Base-by-base conservation (phyloP, 192 early-diverging fungal species). In the Powellomyces hirtus region DNA sequence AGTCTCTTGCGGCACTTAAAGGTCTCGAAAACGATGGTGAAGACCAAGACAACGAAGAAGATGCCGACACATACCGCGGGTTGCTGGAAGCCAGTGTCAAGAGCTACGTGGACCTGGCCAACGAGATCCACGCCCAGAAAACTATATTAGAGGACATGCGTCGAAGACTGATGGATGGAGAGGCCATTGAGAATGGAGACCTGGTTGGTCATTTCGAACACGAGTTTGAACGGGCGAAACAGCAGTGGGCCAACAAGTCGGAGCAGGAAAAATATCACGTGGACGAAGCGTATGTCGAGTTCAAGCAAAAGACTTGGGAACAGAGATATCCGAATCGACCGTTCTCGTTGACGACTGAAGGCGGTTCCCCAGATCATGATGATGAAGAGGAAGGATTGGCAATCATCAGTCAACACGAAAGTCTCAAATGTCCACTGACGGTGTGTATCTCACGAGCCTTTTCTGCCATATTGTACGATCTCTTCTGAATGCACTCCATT, bases 371-470 rank as follows among this genome's bases (percentile, higher is more conserved):
- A 26, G 62, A 14, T 18, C 14, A 64, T 0, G 20, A 30, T 1
- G 42, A 59, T 13, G 66, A 58, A 29, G 63, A 73, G 14, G 55
- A 56, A 8, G 74, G 71, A 11, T 35, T 75, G 2, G 62, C 33
- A 29, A 68, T 75, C 24, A 33, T 70, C 18, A 66, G 60, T 14
- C 68, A 71, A 36, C 20, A 46, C 18, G 42, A 64, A 42, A 65
- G 58, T 46, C 24, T 65, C 20, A 30, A 56, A 13, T 70, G 68
- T 49, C 74, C 74, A 13, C 40, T 75, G 20, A 71, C 74, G 31
- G 74, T 75, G 51, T 40, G 53, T 36, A 22, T 37, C 10, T 42
- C 10, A 10, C 40, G 11, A 46, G n/a, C n/a, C n/a, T n/a, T n/a
- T n/a, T n/a, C n/a, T n/a, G n/a, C n/a, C n/a, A n/a, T n/a, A n/a